A percentile compares a stretch with the other conserved stretches of the same genome.
phyloP scores from a whole-genome alignment of 495 filamentous ascomycete genomes.

The Penicillium bovifimosum region DNA sequence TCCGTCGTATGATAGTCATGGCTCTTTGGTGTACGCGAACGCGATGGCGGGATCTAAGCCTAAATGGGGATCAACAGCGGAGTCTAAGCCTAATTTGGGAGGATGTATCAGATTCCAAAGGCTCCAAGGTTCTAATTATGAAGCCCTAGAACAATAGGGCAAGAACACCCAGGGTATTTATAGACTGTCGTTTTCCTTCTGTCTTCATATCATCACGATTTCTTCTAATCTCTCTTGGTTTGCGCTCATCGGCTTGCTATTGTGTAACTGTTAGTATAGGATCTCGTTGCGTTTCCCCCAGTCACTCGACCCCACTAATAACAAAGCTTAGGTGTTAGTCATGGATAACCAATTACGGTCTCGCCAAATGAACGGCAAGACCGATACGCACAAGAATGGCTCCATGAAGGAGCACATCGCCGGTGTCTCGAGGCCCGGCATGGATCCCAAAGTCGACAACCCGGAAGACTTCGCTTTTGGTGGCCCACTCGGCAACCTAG shows the following conservation, averaged over 20 bases:
- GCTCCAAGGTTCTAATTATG: too few relatives aligned
- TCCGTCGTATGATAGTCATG: too few relatives aligned
- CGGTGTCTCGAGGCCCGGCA: conserved; percentile 21
- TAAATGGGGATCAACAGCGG: not conserved
- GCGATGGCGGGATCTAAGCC: not conserved
- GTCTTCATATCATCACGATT: too few relatives aligned
- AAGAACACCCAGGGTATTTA: too few relatives aligned
- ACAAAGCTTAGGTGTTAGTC: not conserved
- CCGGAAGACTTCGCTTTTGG: conserved; percentile 68
- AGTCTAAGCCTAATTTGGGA: not conserved
- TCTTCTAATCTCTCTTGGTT: not conserved
- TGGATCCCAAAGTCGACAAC: conserved; percentile 23
- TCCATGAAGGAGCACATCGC: conserved; percentile 16
- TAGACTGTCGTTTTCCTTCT: not conserved
- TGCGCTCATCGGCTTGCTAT: not conserved
- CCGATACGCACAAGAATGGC: not conserved
- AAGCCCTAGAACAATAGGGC: not conserved
- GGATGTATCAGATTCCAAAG: not conserved
- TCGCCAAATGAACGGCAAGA: not conserved
- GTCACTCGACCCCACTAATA: not conserved
- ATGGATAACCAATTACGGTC: not conserved
- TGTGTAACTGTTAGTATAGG: not conserved
- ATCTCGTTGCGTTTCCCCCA: not conserved
- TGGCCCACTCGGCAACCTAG: conserved; percentile 61
- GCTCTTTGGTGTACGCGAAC: too few relatives aligned